Evolutionary conservation across 2,329 filamentous ascomycete genomes (phyloP).

Genomic region (Aspergillus bombycis): DNA sequence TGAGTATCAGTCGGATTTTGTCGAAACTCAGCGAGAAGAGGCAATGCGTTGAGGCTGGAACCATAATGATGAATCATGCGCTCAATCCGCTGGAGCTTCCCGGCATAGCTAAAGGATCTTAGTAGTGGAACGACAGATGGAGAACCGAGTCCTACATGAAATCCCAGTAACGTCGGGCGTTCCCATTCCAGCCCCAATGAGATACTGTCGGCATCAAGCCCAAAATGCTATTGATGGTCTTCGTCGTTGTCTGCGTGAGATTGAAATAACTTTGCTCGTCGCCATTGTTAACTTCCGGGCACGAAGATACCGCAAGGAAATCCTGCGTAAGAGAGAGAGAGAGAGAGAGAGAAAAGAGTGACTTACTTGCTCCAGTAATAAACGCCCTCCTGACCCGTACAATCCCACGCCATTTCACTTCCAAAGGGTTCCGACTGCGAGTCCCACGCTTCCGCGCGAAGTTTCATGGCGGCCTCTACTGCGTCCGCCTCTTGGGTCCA

Average conservation of each 20-base stretch:
- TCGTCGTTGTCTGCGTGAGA: conserved; percentile 48
- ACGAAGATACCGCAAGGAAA: not conserved
- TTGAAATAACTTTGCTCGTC: conserved; percentile 50
- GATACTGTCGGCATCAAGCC: conserved; percentile 61
- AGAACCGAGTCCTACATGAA: conserved; percentile 41
- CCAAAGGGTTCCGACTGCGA: conserved; percentile 58
- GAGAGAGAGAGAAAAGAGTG: not conserved
- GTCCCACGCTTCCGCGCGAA: conserved; percentile 56
- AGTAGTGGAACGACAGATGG: not conserved
- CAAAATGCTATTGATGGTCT: conserved; percentile 59
- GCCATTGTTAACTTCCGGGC: too few species aligned
- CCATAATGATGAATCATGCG: conserved; percentile 65
- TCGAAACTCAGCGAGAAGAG: conserved; percentile 57
- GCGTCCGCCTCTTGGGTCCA: conserved; percentile 42
- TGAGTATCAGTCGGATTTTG: conserved; percentile 38
- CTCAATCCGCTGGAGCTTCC: conserved; percentile 47
- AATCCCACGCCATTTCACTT: conserved; percentile 67
- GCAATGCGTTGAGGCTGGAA: conserved; percentile 60
- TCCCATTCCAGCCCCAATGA: conserved; percentile 67
- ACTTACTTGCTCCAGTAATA: conserved; percentile 60
- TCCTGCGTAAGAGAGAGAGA: not conserved
- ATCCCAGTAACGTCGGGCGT: conserved; percentile 64
- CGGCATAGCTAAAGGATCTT: conserved; percentile 37
- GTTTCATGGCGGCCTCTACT: conserved; percentile 53
- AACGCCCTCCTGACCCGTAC: conserved; percentile 63